A percentile compares a stretch with the other conserved stretches of the same genome.
Evolutionary conservation across 2,329 filamentous ascomycete genomes (phyloP).

Genomic region (Alternaria brassicae): DNA sequence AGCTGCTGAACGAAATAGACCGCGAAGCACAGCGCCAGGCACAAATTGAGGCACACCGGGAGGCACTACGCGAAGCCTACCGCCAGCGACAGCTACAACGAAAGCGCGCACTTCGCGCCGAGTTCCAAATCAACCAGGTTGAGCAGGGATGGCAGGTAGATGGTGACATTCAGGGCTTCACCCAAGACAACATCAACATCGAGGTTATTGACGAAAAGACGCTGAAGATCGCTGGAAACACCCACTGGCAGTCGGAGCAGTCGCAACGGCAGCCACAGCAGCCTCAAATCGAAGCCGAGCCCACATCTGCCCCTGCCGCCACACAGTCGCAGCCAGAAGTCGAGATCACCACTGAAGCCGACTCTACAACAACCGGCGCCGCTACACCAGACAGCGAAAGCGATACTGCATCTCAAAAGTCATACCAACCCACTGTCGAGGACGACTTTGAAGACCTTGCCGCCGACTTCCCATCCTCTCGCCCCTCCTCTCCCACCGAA

Average conservation of each 20-base stretch:
- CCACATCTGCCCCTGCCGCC: neutral
- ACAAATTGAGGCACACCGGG: slow-evolving; percentile 39
- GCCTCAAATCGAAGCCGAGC: slow-evolving; percentile 17
- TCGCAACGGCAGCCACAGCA: slow-evolving; percentile 17
- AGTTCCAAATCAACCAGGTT: slow-evolving; percentile 41
- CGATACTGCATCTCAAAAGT: slow-evolving; percentile 43
- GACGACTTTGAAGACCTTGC: slow-evolving; percentile 49
- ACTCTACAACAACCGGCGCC: slow-evolving; percentile 17
- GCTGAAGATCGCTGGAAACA: slow-evolving; percentile 43
- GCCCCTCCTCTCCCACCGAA: slow-evolving; percentile 29
- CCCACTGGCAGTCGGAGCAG: slow-evolving; percentile 30
- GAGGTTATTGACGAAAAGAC: slow-evolving; percentile 46
- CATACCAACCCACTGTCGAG: slow-evolving; percentile 47
- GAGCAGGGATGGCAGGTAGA: slow-evolving; percentile 44
- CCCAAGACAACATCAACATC: slow-evolving; percentile 46
- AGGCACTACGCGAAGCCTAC: slow-evolving; percentile 32
- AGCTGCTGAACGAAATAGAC: slow-evolving; percentile 43
- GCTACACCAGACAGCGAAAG: slow-evolving; percentile 37
- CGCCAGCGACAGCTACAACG: slow-evolving; percentile 34
- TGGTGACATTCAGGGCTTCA: slow-evolving; percentile 43
- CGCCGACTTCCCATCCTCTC: slow-evolving; percentile 37
- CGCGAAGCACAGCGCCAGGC: slow-evolving; percentile 31
- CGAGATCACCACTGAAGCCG: slow-evolving; percentile 10
- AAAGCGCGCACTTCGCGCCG: slow-evolving; percentile 39
- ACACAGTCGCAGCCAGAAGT: slow-evolving; percentile 13